Percentiles rank a stretch among this genome's conserved stretches.
Evolutionary conservation across 1,284 basidiomycete genomes (phyloP).

Genomic region (Ustilago vetiveriae): DNA sequence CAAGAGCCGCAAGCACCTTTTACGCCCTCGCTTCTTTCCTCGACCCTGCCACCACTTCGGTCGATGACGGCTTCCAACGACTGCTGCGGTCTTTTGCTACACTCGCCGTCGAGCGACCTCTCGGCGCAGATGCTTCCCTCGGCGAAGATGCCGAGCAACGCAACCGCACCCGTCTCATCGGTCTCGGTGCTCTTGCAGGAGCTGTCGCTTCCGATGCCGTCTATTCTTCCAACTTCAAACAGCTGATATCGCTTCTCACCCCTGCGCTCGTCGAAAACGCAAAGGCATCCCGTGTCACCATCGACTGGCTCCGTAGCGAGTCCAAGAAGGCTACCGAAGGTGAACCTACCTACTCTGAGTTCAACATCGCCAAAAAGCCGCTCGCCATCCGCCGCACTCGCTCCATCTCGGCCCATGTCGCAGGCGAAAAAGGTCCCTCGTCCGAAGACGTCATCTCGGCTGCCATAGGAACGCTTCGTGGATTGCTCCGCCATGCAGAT

Average conservation of each 20-base stretch:
- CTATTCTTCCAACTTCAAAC: constrained; percentile 80
- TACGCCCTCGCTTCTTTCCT: constrained; percentile 92
- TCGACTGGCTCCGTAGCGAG: constrained; percentile 76
- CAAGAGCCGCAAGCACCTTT: constrained; percentile 84
- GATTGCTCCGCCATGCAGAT: constrained; percentile 80
- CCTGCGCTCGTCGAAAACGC: constrained; percentile 79
- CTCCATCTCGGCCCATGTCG: constrained; percentile 84
- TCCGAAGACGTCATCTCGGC: constrained; percentile 78
- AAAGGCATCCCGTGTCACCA: constrained; percentile 72
- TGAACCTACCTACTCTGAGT: constrained; percentile 74
- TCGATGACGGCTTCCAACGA: constrained; percentile 75
- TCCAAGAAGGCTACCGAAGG: constrained; percentile 75
- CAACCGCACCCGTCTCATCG: constrained; percentile 81
- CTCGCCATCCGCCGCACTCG: constrained; percentile 80
- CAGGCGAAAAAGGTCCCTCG: constrained; percentile 86
- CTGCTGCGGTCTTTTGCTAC: constrained; percentile 77
- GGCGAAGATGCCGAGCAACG: constrained; percentile 46
- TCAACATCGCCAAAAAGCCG: constrained; percentile 78
- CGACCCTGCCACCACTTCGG: constrained; percentile 73
- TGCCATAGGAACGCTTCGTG: constrained; percentile 77
- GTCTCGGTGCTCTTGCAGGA: constrained; percentile 82
- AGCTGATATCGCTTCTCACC: constrained; percentile 78
- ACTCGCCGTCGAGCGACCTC: constrained; percentile 68
- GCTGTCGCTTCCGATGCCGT: constrained; percentile 86
- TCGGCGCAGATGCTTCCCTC: constrained; percentile 12